Percentiles rank a stretch among this genome's conserved stretches.
phyloP scores from a whole-genome alignment of 208 protist genomes.

The Vickermania ingenoplastis region DNA sequence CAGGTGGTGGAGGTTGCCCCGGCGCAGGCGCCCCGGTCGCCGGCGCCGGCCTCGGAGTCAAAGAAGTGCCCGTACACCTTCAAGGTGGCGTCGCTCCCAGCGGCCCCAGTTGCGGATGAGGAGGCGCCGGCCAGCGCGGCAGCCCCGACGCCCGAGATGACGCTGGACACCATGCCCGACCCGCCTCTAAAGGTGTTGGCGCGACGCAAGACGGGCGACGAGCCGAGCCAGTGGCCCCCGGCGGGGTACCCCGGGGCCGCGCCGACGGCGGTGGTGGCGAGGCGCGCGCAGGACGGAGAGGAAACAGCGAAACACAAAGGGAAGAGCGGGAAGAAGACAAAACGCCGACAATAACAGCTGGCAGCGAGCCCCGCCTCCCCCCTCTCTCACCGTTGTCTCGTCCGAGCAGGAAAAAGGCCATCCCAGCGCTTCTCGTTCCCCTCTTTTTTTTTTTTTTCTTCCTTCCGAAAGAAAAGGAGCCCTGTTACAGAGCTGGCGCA shows the following conservation, averaged over 20 bases:
- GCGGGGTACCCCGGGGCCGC: not conserved
- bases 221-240: not conserved
- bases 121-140: not conserved
- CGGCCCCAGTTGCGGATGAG: not conserved
- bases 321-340: not conserved
- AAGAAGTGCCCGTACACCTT: constrained; percentile 1
- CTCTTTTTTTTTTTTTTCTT: too few relatives aligned
- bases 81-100: not conserved
- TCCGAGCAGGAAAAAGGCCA: too few relatives aligned
- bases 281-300: not conserved
- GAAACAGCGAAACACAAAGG: not conserved
- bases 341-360: too few relatives aligned
- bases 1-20: not conserved
- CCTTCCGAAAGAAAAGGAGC: too few relatives aligned
- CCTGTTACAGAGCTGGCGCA: too few relatives aligned
- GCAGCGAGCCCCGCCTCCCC: too few relatives aligned
- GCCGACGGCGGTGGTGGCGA: not conserved
- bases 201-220: not conserved
- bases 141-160: not conserved
- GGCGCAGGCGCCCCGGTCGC: too few relatives aligned
- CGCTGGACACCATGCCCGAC: not conserved
- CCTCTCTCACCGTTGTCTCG: too few relatives aligned
- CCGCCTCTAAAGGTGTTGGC: not conserved
- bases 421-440: too few relatives aligned
- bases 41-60: too few relatives aligned